These are phyloP conservation scores for Cladophialophora immunda DNA, from an alignment of 2,329 filamentous ascomycete species.

Conservation along the genomic window DNA sequence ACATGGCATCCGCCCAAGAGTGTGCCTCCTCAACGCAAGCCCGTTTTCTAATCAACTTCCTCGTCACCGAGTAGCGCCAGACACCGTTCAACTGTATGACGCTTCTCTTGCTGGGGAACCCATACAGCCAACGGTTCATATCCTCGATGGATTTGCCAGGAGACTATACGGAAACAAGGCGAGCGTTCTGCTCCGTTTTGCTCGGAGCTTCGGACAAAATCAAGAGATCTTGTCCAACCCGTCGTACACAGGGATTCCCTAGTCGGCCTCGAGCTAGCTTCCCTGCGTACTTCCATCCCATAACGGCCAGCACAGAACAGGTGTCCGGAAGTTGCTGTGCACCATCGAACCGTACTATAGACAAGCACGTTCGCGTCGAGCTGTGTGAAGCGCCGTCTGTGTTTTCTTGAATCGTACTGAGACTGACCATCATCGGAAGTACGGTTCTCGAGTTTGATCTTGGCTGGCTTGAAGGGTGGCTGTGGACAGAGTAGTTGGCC, in stretches of 20 bases:
- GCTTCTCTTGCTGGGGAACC: not conserved
- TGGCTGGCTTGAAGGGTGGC: not conserved
- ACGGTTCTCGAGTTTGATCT: not conserved
- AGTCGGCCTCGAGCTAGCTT: not conserved
- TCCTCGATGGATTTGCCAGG: not conserved
- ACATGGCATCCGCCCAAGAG: not conserved
- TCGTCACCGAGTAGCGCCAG: not conserved
- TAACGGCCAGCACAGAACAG: not conserved
- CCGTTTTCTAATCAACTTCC: not conserved
- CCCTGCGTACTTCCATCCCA: not conserved
- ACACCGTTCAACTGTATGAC: not conserved
- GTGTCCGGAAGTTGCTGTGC: not conserved
- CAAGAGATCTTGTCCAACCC: not conserved
- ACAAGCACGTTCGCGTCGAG: not conserved
- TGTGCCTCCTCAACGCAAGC: not conserved
- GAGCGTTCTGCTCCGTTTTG: not conserved
- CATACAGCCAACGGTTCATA: not conserved
- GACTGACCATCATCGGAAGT: not conserved
- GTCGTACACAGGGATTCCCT: constrained; percentile 1
- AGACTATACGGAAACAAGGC: not conserved
- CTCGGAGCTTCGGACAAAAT: not conserved
- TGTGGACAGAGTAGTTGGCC: not conserved
- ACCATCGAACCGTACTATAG: not conserved
- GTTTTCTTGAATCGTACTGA: not conserved
- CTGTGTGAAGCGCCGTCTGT: not conserved